Base-by-base conservation (phyloP, 371 early-diverging fungal species). In the Saksenaea oblongispora region DNA sequence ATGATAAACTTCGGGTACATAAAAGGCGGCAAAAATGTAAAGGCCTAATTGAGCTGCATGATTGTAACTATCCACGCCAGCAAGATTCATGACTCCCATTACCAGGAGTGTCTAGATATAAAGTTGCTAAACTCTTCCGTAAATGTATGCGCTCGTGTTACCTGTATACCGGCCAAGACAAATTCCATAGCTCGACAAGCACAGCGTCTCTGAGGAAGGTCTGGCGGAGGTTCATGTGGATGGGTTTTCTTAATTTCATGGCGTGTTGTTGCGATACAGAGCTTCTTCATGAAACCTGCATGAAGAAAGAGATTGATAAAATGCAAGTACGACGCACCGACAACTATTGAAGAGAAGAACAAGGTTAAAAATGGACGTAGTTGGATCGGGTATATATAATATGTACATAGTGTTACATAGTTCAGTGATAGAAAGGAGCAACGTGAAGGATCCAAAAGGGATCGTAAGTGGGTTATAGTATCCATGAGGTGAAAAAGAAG, bases 11-110 rank as follows among this genome's bases (percentile, higher is more conserved):
- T 61, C 66, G 5, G 66, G 66, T 47, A 61, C 42, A 22, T 41
- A 15, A 58, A 53, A 62, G 3, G 62, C 66, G 35, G 61, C 58
- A 54, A 56, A 66, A 18, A 62, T 58, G 37, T 61, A 66, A 1
- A 66, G 39, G 53, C 66, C 66, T 10, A 66, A 56, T 42, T 66
- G 66, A 15, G 61, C 28, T 13, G 66, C 66, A 39, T 66, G 66
- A 15, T 27, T 58, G 28, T 61, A 61, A 34, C 58, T 54, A 10
- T 56, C 62, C 4, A 66, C 66, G 10, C 62, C 60, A 14, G 58
- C 57, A 17, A 66, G 44, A 44, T 66, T 66, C 66, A 66, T 66
- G 41, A 66, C 51, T 2, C 66, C 66, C 66, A 66, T 66, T 17
- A 66, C 42, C 17, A 66, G 56, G 28, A 66, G 61, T n/a, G 66